These are phyloP conservation scores for Euclidium syriacum DNA, from an alignment of 345 rosid genomes.

Conservation along the genomic window DNA sequence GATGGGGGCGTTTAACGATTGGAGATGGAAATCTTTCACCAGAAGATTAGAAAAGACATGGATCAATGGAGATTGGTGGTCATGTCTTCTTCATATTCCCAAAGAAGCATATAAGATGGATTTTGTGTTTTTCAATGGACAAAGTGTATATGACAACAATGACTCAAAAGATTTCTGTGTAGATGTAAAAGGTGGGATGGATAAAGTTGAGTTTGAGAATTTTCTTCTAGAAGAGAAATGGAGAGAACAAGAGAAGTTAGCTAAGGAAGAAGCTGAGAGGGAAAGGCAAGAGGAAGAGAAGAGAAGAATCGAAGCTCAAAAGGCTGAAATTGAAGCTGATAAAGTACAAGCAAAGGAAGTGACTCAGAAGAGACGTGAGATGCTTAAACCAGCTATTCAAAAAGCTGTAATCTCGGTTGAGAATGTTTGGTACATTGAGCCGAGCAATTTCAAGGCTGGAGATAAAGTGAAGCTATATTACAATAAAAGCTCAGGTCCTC, in stretches of 20 bases:
- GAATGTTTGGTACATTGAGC: conserved; percentile 70
- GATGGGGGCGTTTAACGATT: conserved; percentile 90
- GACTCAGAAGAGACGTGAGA: conserved; percentile 44
- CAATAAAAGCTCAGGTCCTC: conserved; percentile 71
- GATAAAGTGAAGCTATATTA: conserved; percentile 59
- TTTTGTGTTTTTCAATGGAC: conserved; percentile 85
- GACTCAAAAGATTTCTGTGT: conserved; percentile 60
- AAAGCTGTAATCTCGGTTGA: conserved; percentile 46
- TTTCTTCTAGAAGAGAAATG: conserved; percentile 80
- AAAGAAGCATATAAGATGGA: conserved; percentile 87
- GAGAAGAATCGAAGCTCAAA: conserved; percentile 61
- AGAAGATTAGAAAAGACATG: conserved; percentile 56
- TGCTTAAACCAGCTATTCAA: conserved; percentile 39
- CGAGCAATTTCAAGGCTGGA: conserved; percentile 50
- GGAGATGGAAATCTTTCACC: conserved; percentile 87
- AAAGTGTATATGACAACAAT: conserved; percentile 72
- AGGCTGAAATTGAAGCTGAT: conserved; percentile 74
- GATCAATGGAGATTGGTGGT: conserved; percentile 81
- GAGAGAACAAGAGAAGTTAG: conserved; percentile 67
- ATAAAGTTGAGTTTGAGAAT: conserved; percentile 67
- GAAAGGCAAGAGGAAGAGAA: conserved; percentile 71
- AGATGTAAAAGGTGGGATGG: conserved; percentile 69
- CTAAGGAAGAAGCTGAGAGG: conserved; percentile 72
- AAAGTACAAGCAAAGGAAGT: conserved; percentile 66
- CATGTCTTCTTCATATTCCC: conserved; percentile 71